These are phyloP conservation scores for Kregervanrija fluxuum DNA, from an alignment of 805 yeast genomes.

Conservation along the genomic window DNA sequence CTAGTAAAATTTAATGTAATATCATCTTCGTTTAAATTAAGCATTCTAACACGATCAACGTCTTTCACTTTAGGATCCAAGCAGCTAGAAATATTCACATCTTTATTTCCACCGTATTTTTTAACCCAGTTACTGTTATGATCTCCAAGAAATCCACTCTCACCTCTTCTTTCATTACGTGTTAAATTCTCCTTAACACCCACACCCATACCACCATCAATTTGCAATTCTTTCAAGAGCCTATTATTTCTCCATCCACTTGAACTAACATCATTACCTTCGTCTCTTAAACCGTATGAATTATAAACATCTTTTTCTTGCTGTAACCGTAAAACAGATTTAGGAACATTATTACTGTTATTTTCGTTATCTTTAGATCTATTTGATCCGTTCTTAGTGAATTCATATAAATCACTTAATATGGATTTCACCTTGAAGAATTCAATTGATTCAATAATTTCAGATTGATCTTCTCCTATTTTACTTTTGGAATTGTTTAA, in stretches of 20 bases:
- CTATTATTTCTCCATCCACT: conserved; percentile 8
- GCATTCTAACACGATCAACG: conserved; percentile 9
- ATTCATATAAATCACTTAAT: conserved; percentile 5
- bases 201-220: conserved; percentile 7
- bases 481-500: conserved; percentile 15
- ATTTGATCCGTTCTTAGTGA: conserved; percentile 7
- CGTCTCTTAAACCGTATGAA: background rate
- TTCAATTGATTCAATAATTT: conserved; percentile 10
- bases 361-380: conserved; percentile 1
- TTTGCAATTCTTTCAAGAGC: conserved; percentile 8
- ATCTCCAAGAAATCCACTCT: background rate
- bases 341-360: background rate
- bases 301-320: conserved; percentile 4
- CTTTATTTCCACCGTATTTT: background rate
- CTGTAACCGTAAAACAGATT: background rate
- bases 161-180: conserved; percentile 3
- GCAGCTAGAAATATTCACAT: conserved; percentile 8
- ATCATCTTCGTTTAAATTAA: conserved; percentile 7
- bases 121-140: background rate
- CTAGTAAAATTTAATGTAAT: conserved; percentile 8
- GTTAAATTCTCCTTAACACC: conserved; percentile 3
- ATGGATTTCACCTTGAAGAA: conserved; percentile 10
- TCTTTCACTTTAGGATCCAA: conserved; percentile 7
- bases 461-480: conserved; percentile 16
- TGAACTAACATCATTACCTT: conserved; percentile 1